Evolutionary conservation across 345 rosid species (phyloP), one percentile per base, ranked within the genome.

Genomic region (Populus deltoides): DNA sequence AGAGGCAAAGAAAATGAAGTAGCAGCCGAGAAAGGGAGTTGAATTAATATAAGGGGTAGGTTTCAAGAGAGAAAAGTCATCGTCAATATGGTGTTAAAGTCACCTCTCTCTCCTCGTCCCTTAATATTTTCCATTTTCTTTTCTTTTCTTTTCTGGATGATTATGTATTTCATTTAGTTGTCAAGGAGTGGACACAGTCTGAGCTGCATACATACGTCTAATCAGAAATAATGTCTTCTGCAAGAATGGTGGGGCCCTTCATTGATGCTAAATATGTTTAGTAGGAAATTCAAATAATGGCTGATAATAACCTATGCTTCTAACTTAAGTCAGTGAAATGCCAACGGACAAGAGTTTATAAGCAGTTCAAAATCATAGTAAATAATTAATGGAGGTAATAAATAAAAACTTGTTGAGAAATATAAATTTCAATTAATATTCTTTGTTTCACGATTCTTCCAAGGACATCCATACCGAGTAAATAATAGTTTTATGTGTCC

Each of bases 1-100:
- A 72, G 71, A 82, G 73, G 86, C 80, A 67, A 47, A 70, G 83
- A 86, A 86, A 88, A 77, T 81, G 89, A 90, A 87, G 90, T 76
- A 73, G 85, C 78, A 79, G 85, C 80, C 55, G 66, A 75, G 77
- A 81, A 78, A 75, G 75, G 80, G 83, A 76, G 87, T 87, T 81
- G 88, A 87, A 83, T 82, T 88, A 85, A 87, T 87, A 83, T 81
- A 81, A 74, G 88, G 75, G 74, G 69, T 63, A 70, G 65, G 75
- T 79, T 75, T 45, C 77, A 39, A 16, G 45, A 62, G 47, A 78
- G 81, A 77, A 38, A 73, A 81, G 85, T 81, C 83, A 72, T 84
- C 76, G 69, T 83, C 86, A 81, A 51, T 78, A 62, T 33, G 66
- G 59, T 75, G 75, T 38, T 75, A 75, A 53, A 51, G 70, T 41